Evolutionary conservation across 805 yeast genomes (phyloP), one percentile per base, ranked within the genome.

Genomic region (Zygoascus tannicola): DNA sequence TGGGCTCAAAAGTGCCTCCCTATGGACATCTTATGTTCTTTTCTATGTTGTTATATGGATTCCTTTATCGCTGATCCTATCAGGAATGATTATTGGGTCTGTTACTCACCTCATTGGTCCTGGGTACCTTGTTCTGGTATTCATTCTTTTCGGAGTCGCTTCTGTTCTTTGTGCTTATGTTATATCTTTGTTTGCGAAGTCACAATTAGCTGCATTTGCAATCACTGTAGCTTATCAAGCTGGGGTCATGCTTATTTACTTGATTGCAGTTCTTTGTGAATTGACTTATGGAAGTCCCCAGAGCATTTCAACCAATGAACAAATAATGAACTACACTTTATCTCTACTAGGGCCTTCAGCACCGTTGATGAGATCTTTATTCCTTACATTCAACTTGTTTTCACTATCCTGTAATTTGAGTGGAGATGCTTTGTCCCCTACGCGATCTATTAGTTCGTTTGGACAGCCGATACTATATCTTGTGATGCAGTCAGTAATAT

Each of bases 151-250:
- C 41, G 63, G 62, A 3, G 36, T 60, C 19, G 57, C 63, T 4
- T 49, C 65, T 1, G 45, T 50, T 19, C 46, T 57, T 20, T 34
- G 59, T 15, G 50, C 64, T 1, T 62, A 52, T 43, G 55, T 55
- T 21, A 35, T 62, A 10, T 62, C 66, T 26, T 50, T 62, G 32
- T 37, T 62, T 39, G 64, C 59, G 26, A 36, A 52, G 32, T 56
- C 63, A 4, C 63, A 60, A 37, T 46, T 62, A 22, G 63, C 80
- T 3, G 66, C 67, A 3, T 62, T 63, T 50, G 66, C 66, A 2
- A 35, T 57, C 22, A 55, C 60, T 2, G 65, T 65, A 5, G 62
- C 62, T 26, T 50, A 52, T 41, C 63, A 60, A 43, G 60, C 62
- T 41, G 45, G 53, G 16, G 58, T 54, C 40, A 56, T 62, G 42